A percentile compares a stretch with the other conserved stretches of the same genome.
phyloP scores from a whole-genome alignment of 2,329 filamentous ascomycete species.

The Diaporthe capsici region DNA sequence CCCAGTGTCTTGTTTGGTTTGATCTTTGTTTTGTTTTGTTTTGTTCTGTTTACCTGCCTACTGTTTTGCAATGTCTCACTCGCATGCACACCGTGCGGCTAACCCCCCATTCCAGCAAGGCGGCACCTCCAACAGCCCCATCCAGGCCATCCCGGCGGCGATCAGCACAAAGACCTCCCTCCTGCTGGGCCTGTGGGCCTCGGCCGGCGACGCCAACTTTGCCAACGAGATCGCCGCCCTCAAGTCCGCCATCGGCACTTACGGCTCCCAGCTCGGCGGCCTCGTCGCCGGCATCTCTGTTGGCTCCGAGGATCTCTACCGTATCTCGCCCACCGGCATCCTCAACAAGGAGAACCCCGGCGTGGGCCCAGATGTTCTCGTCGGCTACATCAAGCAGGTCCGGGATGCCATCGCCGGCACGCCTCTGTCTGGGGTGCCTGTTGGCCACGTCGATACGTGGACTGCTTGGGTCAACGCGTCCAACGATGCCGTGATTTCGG shows the following conservation, averaged over 20 bases:
- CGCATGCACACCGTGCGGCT: constrained; percentile 2
- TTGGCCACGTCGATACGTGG: constrained; percentile 95
- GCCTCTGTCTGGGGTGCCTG: constrained; percentile 65
- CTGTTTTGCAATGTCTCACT: constrained; percentile 6
- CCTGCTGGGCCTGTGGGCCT: constrained; percentile 88
- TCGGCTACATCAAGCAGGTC: constrained; percentile 79
- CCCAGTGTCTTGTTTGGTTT: background rate
- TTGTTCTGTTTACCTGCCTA: background rate
- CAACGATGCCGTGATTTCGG: constrained; percentile 78
- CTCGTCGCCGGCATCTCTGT: constrained; percentile 87
- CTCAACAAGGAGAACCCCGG: constrained; percentile 74
- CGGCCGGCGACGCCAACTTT: constrained; percentile 72
- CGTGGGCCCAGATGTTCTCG: constrained; percentile 71
- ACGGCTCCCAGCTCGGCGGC: constrained; percentile 75
- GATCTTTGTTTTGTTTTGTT: background rate
- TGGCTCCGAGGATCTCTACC: constrained; percentile 89
- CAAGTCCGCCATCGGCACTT: constrained; percentile 76
- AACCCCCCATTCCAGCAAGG: constrained; percentile 60
- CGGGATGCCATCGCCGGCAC: constrained; percentile 75
- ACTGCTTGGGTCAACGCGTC: constrained; percentile 81
- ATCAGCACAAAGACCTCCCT: constrained; percentile 84
- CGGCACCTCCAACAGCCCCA: constrained; percentile 74
- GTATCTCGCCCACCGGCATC: constrained; percentile 78
- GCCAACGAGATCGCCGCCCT: constrained; percentile 82
- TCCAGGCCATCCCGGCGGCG: constrained; percentile 84